Evolutionary conservation across 192 early-diverging fungal genomes (phyloP).

Genomic region (Coemansia sp.): DNA sequence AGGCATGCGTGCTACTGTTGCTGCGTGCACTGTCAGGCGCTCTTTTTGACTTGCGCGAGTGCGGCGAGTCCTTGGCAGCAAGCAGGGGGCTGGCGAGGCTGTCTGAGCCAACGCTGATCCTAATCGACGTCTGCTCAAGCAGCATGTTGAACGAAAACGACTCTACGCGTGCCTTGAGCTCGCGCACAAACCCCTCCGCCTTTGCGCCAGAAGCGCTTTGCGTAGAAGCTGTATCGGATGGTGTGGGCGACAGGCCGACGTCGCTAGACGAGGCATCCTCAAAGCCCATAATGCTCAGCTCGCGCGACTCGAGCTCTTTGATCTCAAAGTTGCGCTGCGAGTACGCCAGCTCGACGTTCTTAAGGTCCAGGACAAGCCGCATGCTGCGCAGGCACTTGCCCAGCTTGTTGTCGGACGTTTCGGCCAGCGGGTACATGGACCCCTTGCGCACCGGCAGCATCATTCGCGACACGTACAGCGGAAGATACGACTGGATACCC

Average conservation of each 20-base stretch:
- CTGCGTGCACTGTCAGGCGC: not conserved
- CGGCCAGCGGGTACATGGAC: constrained; percentile 47
- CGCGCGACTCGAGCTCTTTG: constrained; percentile 51
- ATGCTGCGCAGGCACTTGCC: constrained; percentile 51
- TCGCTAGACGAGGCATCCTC: constrained; percentile 12
- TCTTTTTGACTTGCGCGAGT: not conserved
- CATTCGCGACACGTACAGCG: constrained; percentile 53
- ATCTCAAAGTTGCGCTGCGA: constrained; percentile 53
- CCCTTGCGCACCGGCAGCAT: constrained; percentile 55
- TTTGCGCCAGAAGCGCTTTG: constrained; percentile 27
- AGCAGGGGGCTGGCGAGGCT: not conserved
- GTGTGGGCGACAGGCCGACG: constrained; percentile 27
- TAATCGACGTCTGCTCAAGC: constrained; percentile 43
- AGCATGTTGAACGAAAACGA: constrained; percentile 48
- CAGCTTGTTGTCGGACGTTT: constrained; percentile 49
- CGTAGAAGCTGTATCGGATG: constrained; percentile 19
- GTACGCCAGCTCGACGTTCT: constrained; percentile 48
- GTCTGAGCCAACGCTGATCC: constrained; percentile 21
- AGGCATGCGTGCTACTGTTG: not conserved
- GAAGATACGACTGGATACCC: constrained; percentile 34
- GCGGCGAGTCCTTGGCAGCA: not conserved
- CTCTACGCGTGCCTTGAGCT: constrained; percentile 50
- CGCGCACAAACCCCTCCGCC: constrained; percentile 43
- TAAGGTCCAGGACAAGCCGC: constrained; percentile 47
- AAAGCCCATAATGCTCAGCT: constrained; percentile 31